Conservation (phyloP, 2,329 filamentous ascomycete species). For the Chalaropsis thielavioides region DNA sequence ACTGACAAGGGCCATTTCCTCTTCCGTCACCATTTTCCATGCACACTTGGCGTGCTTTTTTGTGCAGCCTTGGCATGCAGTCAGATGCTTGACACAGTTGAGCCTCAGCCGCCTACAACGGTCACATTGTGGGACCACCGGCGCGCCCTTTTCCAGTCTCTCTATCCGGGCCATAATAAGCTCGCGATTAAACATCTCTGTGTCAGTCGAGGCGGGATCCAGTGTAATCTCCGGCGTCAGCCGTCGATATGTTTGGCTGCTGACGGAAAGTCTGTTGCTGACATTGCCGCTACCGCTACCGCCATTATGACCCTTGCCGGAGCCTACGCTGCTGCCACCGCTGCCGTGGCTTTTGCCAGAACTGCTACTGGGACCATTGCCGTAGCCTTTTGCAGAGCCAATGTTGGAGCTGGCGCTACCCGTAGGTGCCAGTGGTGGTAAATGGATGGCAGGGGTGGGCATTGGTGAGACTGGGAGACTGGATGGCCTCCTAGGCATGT, state of each 20-base stretch:
- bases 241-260: constrained; percentile 9
- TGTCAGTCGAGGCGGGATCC: constrained; percentile 9
- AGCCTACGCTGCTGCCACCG: not conserved
- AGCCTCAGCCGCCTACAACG: constrained; percentile 66
- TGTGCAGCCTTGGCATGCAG: constrained; percentile 73
- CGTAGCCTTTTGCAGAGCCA: not conserved
- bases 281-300: not conserved
- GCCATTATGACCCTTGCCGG: not conserved
- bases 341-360: constrained; percentile 4
- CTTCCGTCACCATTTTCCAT: constrained; percentile 67
- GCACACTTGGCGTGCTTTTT: constrained; percentile 82
- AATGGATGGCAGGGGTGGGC: constrained; percentile 12
- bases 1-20: constrained; percentile 35
- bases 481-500: constrained; percentile 12
- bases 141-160: constrained; percentile 55
- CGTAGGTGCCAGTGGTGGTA: constrained; percentile 9
- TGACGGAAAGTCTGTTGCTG: constrained; percentile 14
- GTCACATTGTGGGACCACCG: constrained; percentile 71
- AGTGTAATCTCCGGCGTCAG: constrained; percentile 15
- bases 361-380: not conserved
- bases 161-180: constrained; percentile 66
- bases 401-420: not conserved
- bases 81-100: constrained; percentile 73
- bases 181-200: constrained; percentile 25
- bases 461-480: constrained; percentile 16